Conservation (phyloP, 2,329 filamentous ascomycete species). For the Stachybotrys echinatus region DNA sequence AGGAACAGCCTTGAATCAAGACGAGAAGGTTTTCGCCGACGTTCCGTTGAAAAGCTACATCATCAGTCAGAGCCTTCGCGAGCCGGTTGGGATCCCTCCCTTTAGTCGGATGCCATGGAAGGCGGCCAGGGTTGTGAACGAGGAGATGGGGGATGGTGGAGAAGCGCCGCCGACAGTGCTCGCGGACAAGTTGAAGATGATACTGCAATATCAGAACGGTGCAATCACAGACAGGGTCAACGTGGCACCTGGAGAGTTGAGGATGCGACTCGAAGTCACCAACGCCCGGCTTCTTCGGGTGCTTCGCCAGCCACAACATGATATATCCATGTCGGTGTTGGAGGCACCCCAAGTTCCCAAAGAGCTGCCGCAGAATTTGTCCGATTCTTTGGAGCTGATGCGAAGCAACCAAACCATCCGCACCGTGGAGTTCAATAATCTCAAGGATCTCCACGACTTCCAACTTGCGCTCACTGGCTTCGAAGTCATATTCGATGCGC, state of each 20-base stretch:
- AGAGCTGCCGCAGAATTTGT: slow-evolving; percentile 58
- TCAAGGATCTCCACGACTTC: slow-evolving; percentile 71
- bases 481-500: slow-evolving; percentile 65
- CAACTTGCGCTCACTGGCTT: slow-evolving; percentile 77
- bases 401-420: slow-evolving; percentile 60
- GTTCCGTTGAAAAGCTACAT: slow-evolving; percentile 60
- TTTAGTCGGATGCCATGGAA: slow-evolving; percentile 58
- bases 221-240: slow-evolving; percentile 82
- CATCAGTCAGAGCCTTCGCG: slow-evolving; percentile 50
- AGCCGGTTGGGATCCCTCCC: slow-evolving; percentile 42
- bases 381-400: slow-evolving; percentile 57
- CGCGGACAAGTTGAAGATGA: slow-evolving; percentile 69
- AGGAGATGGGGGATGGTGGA: slow-evolving; percentile 54
- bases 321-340: slow-evolving; percentile 70
- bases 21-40: slow-evolving; percentile 68
- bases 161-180: slow-evolving; percentile 64
- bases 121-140: slow-evolving; percentile 66
- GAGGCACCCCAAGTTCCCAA: slow-evolving; percentile 58
- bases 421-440: slow-evolving; percentile 61
- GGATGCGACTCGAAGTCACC: slow-evolving; percentile 58
- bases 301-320: slow-evolving; percentile 67
- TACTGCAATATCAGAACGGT: slow-evolving; percentile 70
- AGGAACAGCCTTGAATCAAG: slow-evolving; percentile 61
- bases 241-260: slow-evolving; percentile 68
- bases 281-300: slow-evolving; percentile 59